Evolutionary conservation across 2,329 filamentous ascomycete genomes (phyloP).

Genomic region (Helminthosporium solani): DNA sequence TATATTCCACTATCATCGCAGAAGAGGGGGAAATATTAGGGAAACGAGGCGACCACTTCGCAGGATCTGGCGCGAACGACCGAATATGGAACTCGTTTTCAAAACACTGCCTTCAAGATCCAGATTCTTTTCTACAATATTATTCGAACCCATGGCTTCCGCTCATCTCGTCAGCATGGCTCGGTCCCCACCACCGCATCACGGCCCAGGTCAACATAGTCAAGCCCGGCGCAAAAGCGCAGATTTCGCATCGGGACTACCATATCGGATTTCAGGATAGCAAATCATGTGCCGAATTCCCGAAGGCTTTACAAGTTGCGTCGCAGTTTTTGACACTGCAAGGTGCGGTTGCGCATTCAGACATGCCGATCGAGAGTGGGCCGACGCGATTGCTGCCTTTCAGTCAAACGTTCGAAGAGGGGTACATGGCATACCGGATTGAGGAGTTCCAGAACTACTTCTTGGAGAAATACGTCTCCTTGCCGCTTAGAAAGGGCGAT

Average conservation of each 20-base stretch:
- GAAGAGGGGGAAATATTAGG: conserved; percentile 50
- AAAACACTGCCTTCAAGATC: conserved; percentile 58
- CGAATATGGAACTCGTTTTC: conserved; percentile 68
- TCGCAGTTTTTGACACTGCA: conserved; percentile 62
- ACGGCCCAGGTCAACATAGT: conserved; percentile 66
- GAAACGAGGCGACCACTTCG: conserved; percentile 62
- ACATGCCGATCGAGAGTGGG: conserved; percentile 60
- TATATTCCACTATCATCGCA: conserved; percentile 41
- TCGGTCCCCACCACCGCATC: conserved; percentile 61
- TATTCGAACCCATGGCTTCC: conserved; percentile 62
- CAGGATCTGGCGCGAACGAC: conserved; percentile 56
- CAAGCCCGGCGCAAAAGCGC: conserved; percentile 58
- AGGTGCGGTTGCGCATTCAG: conserved; percentile 62
- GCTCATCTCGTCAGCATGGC: conserved; percentile 56
- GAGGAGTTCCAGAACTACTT: conserved; percentile 58
- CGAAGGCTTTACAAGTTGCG: conserved; percentile 55
- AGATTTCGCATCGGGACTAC: conserved; percentile 63
- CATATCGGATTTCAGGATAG: conserved; percentile 63
- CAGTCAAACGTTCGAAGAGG: conserved; percentile 58
- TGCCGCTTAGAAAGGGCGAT: conserved; percentile 58
- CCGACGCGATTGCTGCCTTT: conserved; percentile 63
- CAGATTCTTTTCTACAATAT: conserved; percentile 57
- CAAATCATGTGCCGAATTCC: conserved; percentile 48
- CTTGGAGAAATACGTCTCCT: conserved; percentile 52
- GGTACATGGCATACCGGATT: conserved; percentile 59